phyloP scores from a whole-genome alignment of 257 asterid species.

The Lavandula angustifolia region DNA sequence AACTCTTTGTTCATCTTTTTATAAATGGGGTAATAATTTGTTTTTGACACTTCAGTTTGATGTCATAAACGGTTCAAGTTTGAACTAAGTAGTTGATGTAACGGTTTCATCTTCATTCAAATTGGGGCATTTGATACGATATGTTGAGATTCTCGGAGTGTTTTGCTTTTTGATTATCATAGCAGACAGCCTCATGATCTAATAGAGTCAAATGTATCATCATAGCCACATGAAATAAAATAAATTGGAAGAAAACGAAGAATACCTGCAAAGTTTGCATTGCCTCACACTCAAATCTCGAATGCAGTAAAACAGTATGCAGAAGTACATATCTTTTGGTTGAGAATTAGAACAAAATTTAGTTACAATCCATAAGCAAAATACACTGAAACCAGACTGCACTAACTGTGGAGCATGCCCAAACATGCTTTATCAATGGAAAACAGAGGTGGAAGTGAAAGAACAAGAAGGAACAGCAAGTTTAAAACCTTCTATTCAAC shows the following conservation, averaged over 20 bases:
- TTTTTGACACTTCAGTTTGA: not conserved
- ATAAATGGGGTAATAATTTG: constrained; percentile 31
- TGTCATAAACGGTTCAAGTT: not conserved
- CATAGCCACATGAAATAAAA: too few relatives aligned
- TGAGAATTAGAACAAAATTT: not conserved
- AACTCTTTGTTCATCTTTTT: not conserved
- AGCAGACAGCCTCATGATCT: too few relatives aligned
- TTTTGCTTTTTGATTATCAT: too few relatives aligned
- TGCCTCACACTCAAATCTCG: too few relatives aligned
- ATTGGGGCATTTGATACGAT: too few relatives aligned
- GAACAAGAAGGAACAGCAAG: constrained; percentile 16
- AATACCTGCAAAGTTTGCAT: too few relatives aligned
- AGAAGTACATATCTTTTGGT: too few relatives aligned
- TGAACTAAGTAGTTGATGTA: not conserved
- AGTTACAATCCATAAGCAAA: constrained; percentile 3
- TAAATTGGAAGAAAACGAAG: too few relatives aligned
- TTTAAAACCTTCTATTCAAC: constrained; percentile 20
- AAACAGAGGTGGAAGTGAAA: constrained; percentile 24
- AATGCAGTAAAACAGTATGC: too few relatives aligned
- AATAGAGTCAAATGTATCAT: too few relatives aligned
- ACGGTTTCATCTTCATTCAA: too few relatives aligned
- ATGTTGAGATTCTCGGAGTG: too few relatives aligned
- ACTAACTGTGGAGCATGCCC: constrained; percentile 3
- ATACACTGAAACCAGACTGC: constrained; percentile 12
- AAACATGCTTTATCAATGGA: constrained; percentile 22